Percentiles rank a stretch among this genome's conserved stretches.
phyloP scores from a whole-genome alignment of 495 filamentous ascomycete species.

The Paragyromitra xinjiangensis region DNA sequence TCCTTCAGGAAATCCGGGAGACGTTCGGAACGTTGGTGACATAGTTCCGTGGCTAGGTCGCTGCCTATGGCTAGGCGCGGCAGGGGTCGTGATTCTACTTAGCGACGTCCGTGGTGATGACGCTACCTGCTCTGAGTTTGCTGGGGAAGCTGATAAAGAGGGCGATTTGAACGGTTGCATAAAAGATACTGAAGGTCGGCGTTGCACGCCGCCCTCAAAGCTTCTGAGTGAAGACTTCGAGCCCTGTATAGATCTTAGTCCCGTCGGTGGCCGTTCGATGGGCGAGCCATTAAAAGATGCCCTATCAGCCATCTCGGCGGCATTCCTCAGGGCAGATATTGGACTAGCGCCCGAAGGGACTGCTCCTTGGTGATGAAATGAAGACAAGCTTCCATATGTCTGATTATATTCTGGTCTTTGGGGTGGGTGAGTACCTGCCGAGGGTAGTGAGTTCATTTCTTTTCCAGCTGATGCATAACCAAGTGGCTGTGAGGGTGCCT shows the following conservation, averaged over 20 bases:
- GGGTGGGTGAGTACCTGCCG: conserved; percentile 59
- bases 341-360: conserved; percentile 77
- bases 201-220: conserved; percentile 62
- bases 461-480: conserved; percentile 42
- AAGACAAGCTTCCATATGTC: conserved; percentile 91
- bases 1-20: conserved; percentile 61
- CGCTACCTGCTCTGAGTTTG: conserved; percentile 64
- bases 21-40: conserved; percentile 46
- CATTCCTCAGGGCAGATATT: conserved; percentile 81
- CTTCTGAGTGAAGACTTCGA: conserved; percentile 67
- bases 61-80: conserved; percentile 43
- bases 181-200: conserved; percentile 89
- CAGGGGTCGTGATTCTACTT: conserved; percentile 57
- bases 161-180: conserved; percentile 90
- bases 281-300: conserved; percentile 68
- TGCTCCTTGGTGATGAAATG: conserved; percentile 73
- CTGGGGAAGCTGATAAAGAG: conserved; percentile 89
- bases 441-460: conserved; percentile 78
- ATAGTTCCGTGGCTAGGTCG: conserved; percentile 44
- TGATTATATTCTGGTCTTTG: conserved; percentile 71
- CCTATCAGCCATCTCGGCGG: conserved; percentile 63
- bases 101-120: conserved; percentile 72
- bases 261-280: conserved; percentile 68
- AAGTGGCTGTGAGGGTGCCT: conserved; percentile 53
- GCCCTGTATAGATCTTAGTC: conserved; percentile 66